Conservation (phyloP, 345 rosid genomes). For the Populus ilicifolia region DNA sequence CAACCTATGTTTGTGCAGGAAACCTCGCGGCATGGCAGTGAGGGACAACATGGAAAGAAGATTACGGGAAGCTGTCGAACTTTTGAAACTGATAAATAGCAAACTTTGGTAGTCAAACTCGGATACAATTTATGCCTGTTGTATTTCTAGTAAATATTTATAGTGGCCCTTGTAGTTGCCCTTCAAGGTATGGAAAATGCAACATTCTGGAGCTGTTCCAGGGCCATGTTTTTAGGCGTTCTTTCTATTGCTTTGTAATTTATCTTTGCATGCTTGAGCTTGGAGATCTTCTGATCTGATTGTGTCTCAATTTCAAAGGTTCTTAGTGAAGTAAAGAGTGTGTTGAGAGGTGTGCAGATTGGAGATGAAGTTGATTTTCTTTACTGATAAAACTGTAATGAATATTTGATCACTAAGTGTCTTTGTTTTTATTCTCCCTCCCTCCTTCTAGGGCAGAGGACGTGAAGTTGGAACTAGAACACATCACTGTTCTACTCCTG, state of each 20-base stretch:
- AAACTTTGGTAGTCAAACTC: background rate
- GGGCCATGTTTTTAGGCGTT: background rate
- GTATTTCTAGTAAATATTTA: too few relatives aligned
- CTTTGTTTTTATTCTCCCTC: background rate
- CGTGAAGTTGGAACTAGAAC: background rate
- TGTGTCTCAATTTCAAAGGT: too few relatives aligned
- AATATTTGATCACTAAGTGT: too few relatives aligned
- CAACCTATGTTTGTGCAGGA: slow-evolving; percentile 37
- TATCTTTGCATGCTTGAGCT: background rate
- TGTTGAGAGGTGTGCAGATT: background rate
- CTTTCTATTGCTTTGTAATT: background rate
- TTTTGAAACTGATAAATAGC: slow-evolving; percentile 39
- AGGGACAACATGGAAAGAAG: slow-evolving; percentile 62
- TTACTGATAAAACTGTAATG: background rate
- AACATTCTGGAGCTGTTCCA: background rate
- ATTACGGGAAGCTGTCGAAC: slow-evolving; percentile 50
- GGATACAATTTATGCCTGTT: background rate
- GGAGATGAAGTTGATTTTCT: background rate
- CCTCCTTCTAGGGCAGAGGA: background rate
- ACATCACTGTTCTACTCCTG: background rate
- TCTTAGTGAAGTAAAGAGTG: background rate
- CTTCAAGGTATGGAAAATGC: background rate
- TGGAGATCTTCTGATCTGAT: background rate
- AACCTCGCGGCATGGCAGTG: slow-evolving; percentile 27
- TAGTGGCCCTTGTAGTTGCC: too few relatives aligned